Evolutionary conservation across 805 yeast genomes (phyloP), one percentile per base, ranked within the genome.

Genomic region (Kazachstania viticola): DNA sequence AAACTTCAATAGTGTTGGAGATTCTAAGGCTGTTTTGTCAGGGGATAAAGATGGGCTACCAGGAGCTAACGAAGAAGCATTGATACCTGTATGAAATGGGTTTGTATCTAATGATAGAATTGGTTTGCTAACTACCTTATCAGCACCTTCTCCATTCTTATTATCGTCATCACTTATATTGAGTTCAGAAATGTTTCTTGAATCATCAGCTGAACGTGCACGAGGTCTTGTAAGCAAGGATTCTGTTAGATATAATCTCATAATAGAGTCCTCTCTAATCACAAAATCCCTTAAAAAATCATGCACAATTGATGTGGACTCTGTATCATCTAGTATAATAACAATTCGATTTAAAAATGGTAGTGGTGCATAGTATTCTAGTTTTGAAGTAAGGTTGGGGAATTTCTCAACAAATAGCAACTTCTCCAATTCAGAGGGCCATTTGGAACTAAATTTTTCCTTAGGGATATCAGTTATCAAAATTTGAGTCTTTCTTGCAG

Each of bases 281-380:
- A 51, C 36, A 4, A 29, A 18, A 1, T 28, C 25, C 23, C 37
- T 37, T 27, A 62, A 29, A 19, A 29, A 37, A 2, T 40, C 28
- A 36, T 34, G 50, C 3, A 59, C 44, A 6, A 39, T 21, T 3
- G 14, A 4, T 0, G 66, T 51, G 3, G 45, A 34, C 4, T 27
- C 32, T 26, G 51, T 56, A 24, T 48, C 42, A 24, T 45, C 46
- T n/a, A 61, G 37, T 3, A 59, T 55, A 12, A 62, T 55, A 42
- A 54, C 68, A 40, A 52, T 54, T 41, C 75, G 68, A 47, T 56
- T 62, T 35, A 51, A 55, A 46, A 45, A 71, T 19, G 47, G 53
- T 39, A 51, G 55, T 40, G 56, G 70, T 14, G 64, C 65, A 46
- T 54, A 62, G 28, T 58, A 55, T 23, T 47, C 37, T 31, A 46